Conservation (phyloP, 768 basidiomycete species). For the Amanita phalloides region DNA sequence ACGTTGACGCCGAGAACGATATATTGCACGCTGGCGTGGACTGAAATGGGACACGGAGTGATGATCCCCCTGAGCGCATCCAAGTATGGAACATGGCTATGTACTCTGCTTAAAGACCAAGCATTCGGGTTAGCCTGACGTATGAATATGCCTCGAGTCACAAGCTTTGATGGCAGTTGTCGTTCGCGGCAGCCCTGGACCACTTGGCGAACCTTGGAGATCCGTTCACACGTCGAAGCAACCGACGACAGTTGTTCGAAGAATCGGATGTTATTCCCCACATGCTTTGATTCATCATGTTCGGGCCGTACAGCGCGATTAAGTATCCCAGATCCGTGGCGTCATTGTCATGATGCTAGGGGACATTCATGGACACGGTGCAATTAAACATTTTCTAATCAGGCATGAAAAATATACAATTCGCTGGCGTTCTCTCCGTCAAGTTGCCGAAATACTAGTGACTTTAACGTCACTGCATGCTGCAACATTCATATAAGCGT, state of each 20-base stretch:
- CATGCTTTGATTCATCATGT: background rate
- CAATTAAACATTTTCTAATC: constrained; percentile 9
- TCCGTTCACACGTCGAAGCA: constrained; percentile 1
- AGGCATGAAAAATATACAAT: background rate
- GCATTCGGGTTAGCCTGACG: background rate
- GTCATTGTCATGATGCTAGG: constrained; percentile 6
- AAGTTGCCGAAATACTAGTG: constrained; percentile 30
- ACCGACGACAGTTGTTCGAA: background rate
- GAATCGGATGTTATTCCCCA: constrained; percentile 1
- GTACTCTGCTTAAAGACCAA: background rate
- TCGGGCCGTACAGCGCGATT: constrained; percentile 1
- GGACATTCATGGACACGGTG: constrained; percentile 10
- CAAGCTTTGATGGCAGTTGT: constrained; percentile 3
- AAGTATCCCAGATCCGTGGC: constrained; percentile 2
- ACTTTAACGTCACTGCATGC: constrained; percentile 16
- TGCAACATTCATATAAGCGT: constrained; percentile 16
- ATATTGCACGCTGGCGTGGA: background rate
- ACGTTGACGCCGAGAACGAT: background rate
- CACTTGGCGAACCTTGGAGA: background rate
- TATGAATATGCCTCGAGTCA: constrained; percentile 1
- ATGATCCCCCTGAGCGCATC: background rate
- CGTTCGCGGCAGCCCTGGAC: background rate
- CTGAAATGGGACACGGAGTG: background rate
- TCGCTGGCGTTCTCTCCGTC: constrained; percentile 18
- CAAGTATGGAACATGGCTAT: background rate